Percentiles rank a stretch among this genome's conserved stretches.
Evolutionary conservation across 2,329 filamentous ascomycete species (phyloP).

Genomic region (Venturia effusa): DNA sequence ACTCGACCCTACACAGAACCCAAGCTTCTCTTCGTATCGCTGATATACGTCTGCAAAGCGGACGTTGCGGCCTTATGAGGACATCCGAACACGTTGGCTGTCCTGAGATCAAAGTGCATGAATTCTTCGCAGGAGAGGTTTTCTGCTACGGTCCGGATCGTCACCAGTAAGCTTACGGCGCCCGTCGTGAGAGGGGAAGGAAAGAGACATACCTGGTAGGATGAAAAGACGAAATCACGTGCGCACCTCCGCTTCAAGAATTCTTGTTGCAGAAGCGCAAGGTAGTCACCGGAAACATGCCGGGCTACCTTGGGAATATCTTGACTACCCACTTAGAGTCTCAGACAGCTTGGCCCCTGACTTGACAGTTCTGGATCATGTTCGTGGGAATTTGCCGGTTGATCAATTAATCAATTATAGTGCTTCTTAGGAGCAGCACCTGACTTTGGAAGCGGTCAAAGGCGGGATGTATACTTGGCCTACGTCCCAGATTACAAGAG

Average conservation of each 20-base stretch:
- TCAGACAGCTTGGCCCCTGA: neutral
- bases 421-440: neutral
- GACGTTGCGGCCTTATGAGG: too few species aligned
- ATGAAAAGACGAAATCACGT: neutral
- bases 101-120: too few species aligned
- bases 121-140: too few species aligned
- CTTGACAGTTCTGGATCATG: neutral
- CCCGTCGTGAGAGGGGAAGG: neutral
- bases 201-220: neutral
- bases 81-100: too few species aligned
- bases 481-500: neutral
- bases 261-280: neutral
- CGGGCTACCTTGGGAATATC: neutral
- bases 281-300: neutral
- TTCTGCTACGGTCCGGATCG: neutral
- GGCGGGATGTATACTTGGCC: neutral
- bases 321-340: too few species aligned
- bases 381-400: neutral
- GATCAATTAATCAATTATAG: slow-evolving; percentile 5
- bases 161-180: neutral
- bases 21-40: too few species aligned
- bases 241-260: neutral
- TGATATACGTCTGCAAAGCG: too few species aligned
- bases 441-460: neutral
- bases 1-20: too few species aligned